Conservation (phyloP, 306 rosid genomes). For the Fragaria iinumae region DNA sequence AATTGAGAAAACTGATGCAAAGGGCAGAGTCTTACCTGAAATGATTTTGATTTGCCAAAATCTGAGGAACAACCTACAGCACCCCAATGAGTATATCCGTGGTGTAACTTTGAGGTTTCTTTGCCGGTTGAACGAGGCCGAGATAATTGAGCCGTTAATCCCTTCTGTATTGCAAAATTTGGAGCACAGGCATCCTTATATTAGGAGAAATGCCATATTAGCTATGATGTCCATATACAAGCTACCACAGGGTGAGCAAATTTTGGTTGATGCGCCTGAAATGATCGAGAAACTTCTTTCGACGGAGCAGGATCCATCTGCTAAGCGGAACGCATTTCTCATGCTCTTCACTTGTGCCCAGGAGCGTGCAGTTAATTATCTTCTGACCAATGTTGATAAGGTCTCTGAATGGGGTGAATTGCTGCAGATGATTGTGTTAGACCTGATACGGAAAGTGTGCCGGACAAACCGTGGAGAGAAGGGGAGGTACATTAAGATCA, state of each 20-base stretch:
- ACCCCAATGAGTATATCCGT: constrained; percentile 73
- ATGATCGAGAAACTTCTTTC: constrained; percentile 57
- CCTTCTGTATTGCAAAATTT: constrained; percentile 61
- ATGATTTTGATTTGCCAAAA: constrained; percentile 83
- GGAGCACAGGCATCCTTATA: constrained; percentile 73
- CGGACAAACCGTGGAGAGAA: constrained; percentile 61
- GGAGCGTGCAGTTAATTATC: constrained; percentile 65
- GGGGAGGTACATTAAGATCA: constrained; percentile 72
- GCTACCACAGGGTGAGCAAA: constrained; percentile 66
- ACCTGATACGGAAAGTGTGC: constrained; percentile 66
- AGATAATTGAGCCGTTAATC: constrained; percentile 67
- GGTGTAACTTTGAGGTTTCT: constrained; percentile 76
- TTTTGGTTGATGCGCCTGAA: constrained; percentile 67
- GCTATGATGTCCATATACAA: constrained; percentile 68
- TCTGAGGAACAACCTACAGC: constrained; percentile 65
- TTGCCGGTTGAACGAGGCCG: constrained; percentile 67
- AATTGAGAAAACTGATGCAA: constrained; percentile 65
- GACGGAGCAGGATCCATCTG: constrained; percentile 59
- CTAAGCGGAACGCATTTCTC: constrained; percentile 71
- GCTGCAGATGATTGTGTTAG: constrained; percentile 74
- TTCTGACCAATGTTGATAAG: constrained; percentile 50
- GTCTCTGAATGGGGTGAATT: constrained; percentile 66
- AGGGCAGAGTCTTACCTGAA: constrained; percentile 66
- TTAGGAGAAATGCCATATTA: constrained; percentile 59
- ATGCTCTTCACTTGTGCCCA: constrained; percentile 74